phyloP scores from a whole-genome alignment of 371 early-diverging fungal species.

The Mortierella sp. region DNA sequence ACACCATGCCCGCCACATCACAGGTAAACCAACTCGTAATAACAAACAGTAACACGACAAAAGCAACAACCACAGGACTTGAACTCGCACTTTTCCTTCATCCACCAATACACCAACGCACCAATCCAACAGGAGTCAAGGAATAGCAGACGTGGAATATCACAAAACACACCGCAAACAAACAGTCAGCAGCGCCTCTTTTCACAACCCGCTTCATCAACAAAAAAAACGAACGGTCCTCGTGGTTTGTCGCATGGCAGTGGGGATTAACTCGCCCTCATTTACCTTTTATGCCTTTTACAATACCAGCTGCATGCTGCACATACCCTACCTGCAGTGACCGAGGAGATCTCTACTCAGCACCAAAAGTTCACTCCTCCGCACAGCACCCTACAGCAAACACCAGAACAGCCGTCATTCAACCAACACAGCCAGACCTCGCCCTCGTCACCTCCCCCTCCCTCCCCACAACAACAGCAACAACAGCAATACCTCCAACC shows the following conservation, averaged over 20 bases:
- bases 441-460: constrained; percentile 4
- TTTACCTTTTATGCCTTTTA: not conserved
- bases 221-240: not conserved
- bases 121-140: not conserved
- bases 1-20: not conserved
- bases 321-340: constrained; percentile 1
- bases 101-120: not conserved
- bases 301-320: not conserved
- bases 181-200: not conserved
- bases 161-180: not conserved
- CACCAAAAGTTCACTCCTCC: constrained; percentile 1
- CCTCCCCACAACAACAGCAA: constrained; percentile 13
- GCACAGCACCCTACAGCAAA: not conserved
- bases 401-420: not conserved
- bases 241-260: not conserved
- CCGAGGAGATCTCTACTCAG: not conserved
- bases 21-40: constrained; percentile 5
- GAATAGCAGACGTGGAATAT: not conserved
- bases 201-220: not conserved
- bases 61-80: not conserved
- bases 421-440: constrained; percentile 13
- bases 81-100: not conserved
- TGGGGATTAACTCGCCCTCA: not conserved
- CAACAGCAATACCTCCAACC: constrained; percentile 31
- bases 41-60: not conserved